Conservation (phyloP, 805 yeast species). For the Lipomyces japonicus region DNA sequence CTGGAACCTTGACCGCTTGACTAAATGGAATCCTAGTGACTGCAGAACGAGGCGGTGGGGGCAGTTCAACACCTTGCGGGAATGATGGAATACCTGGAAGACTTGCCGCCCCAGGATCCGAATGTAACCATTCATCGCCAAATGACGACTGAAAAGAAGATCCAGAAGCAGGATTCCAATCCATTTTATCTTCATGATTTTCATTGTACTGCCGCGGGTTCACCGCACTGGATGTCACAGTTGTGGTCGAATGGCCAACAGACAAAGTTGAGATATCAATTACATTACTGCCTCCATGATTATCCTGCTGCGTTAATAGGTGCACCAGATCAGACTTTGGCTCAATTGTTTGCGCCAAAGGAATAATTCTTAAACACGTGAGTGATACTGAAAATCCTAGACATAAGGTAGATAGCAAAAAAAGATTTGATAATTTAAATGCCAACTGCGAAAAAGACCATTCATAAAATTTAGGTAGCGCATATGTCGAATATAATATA, state of each 20-base stretch:
- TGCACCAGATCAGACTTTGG: slow-evolving; percentile 3
- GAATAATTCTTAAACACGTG: not conserved
- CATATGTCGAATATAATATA: not conserved
- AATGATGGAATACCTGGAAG: slow-evolving; percentile 11
- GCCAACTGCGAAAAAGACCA: slow-evolving; percentile 2
- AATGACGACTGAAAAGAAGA: too few relatives aligned
- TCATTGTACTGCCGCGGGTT: not conserved
- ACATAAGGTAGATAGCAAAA: slow-evolving; percentile 1
- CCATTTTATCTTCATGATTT: slow-evolving; percentile 16
- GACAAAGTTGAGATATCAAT: not conserved
- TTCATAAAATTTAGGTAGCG: slow-evolving; percentile 4
- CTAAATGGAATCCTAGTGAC: not conserved
- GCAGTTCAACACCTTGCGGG: slow-evolving; percentile 7
- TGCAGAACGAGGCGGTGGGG: slow-evolving; percentile 18
- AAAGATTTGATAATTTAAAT: slow-evolving; percentile 1
- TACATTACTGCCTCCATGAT: not conserved
- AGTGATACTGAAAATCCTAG: not conserved
- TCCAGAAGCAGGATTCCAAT: slow-evolving; percentile 16
- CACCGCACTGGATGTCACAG: too few relatives aligned
- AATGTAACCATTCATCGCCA: not conserved
- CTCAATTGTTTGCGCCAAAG: too few relatives aligned
- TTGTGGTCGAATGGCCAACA: too few relatives aligned
- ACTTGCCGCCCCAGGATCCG: not conserved
- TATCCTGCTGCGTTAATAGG: not conserved
- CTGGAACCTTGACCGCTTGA: not conserved